A percentile compares a stretch with the other conserved stretches of the same genome.
These are phyloP conservation scores for Wickerhamiella bombiphila DNA, from an alignment of 805 yeast genomes.

Conservation along the genomic window DNA sequence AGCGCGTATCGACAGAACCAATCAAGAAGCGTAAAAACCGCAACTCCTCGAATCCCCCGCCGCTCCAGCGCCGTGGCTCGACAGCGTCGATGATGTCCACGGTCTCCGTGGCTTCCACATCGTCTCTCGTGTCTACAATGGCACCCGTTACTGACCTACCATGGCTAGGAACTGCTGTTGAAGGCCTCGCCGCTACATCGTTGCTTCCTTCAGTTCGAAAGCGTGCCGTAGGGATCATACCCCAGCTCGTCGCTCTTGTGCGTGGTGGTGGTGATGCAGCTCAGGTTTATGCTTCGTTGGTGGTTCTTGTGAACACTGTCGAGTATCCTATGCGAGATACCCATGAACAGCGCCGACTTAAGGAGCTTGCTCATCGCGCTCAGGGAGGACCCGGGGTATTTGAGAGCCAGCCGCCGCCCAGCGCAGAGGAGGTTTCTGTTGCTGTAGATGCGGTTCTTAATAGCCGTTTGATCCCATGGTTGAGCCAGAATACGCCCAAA, in stretches of 20 bases:
- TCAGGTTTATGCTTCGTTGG: conserved; percentile 22
- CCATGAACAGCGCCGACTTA: conserved; percentile 18
- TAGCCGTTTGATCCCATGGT: conserved; percentile 16
- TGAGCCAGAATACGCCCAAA: conserved; percentile 14
- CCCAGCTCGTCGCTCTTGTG: conserved; percentile 14
- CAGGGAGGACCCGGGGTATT: conserved; percentile 20
- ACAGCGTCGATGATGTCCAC: neutral
- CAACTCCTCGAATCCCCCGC: no score
- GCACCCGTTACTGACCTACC: neutral
- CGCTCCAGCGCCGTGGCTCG: neutral
- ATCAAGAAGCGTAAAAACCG: neutral
- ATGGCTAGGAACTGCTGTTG: conserved; percentile 18
- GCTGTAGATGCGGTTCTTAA: conserved; percentile 19
- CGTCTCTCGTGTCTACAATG: neutral
- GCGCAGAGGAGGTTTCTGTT: conserved; percentile 12
- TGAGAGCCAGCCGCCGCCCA: conserved; percentile 10
- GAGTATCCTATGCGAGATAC: conserved; percentile 22
- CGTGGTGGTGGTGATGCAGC: conserved; percentile 15
- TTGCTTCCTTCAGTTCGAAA: conserved; percentile 20
- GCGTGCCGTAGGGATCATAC: conserved; percentile 12
- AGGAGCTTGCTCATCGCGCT: conserved; percentile 17
- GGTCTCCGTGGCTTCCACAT: neutral
- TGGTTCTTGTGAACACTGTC: conserved; percentile 21
- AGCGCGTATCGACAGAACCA: neutral
- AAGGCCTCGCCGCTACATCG: conserved; percentile 27